Percentiles rank a stretch among this genome's conserved stretches.
Evolutionary conservation across 441 rosid genomes (phyloP).

Genomic region (Populus hybrid): DNA sequence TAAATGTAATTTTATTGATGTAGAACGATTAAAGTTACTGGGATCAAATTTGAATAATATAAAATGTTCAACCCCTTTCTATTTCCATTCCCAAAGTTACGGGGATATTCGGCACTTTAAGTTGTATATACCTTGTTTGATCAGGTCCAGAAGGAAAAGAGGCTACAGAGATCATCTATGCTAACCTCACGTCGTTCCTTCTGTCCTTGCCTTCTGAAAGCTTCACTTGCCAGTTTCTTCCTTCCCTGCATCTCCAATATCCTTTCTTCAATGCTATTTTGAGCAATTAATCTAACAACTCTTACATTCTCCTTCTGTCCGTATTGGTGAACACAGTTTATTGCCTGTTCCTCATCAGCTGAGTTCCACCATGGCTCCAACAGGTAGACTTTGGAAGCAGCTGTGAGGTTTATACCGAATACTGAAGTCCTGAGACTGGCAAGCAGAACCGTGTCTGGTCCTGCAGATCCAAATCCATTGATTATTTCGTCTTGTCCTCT

Average conservation of each 20-base stretch:
- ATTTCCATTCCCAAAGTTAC: too few species aligned
- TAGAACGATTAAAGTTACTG: too few species aligned
- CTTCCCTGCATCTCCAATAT: constrained; percentile 44
- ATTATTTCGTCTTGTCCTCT: constrained; percentile 61
- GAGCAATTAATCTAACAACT: constrained; percentile 66
- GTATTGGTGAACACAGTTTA: constrained; percentile 82
- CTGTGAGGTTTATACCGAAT: constrained; percentile 72
- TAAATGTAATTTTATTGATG: too few species aligned
- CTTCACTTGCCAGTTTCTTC: constrained; percentile 71
- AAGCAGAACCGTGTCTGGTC: constrained; percentile 47
- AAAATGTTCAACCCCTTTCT: too few species aligned
- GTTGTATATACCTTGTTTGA: too few species aligned
- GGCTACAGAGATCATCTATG: constrained; percentile 51
- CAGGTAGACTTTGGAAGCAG: constrained; percentile 71
- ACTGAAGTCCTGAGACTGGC: constrained; percentile 84
- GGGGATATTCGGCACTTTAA: too few species aligned
- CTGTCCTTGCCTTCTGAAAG: constrained; percentile 39
- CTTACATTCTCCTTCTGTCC: constrained; percentile 75
- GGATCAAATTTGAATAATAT: accelerated
- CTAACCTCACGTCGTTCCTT: constrained; percentile 50
- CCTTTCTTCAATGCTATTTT: constrained; percentile 56
- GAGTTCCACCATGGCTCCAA: constrained; percentile 30
- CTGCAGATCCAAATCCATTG: constrained; percentile 46
- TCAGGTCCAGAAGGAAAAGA: constrained; percentile 45
- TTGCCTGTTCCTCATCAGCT: constrained; percentile 78